Evolutionary conservation across 2,329 filamentous ascomycete genomes (phyloP), one percentile per base, ranked within the genome.

Genomic region (Neofusicoccum parvum): DNA sequence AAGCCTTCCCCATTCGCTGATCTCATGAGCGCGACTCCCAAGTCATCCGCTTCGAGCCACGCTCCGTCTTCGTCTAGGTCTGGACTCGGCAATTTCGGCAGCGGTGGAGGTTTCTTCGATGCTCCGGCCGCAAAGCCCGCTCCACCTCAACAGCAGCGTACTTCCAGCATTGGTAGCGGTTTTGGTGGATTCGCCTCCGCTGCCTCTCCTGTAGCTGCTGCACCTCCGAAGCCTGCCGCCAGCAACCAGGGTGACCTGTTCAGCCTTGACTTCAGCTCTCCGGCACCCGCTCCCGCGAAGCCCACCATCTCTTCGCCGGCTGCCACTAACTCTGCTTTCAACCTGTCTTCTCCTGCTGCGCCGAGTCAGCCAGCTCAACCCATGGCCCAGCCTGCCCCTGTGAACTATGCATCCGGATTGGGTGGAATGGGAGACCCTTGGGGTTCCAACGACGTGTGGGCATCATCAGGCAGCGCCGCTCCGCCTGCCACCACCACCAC

Each of bases 31-130:
- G 83, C 90, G 51, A 78, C 82, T 48, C 80, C 72, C 65, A 66
- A 72, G 34, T 74, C 73, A 53, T 73, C 77, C 6, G 78, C 82
- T 50, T 80, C 72, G 67, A 64, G 72, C 39, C 76, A 73, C 62
- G 73, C 76, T 9, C 72, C 75, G 1, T 67, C 75, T 7, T 20
- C 62, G 17, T 67, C 74, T 71, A 79, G 81, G 68, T 80, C 83
- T 7, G 56, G 64, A 14, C 77, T 86, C 69, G 76, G 82, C 49
- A 85, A 90, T 67, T 77, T 86, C 69, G 76, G 82, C 53, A 85
- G 90, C 67, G 91, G 92, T 60, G 92, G 93, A 54, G 86, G 90
- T 74, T 95, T 97, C 78, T 97, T 97, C 74, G 89, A 96, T 72
- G 80, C 85, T 23, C 80, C 87, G 1, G 78, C 87, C 15, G 77